phyloP scores from a whole-genome alignment of 2,329 filamentous ascomycete species.

The Fusarium vanettenii region DNA sequence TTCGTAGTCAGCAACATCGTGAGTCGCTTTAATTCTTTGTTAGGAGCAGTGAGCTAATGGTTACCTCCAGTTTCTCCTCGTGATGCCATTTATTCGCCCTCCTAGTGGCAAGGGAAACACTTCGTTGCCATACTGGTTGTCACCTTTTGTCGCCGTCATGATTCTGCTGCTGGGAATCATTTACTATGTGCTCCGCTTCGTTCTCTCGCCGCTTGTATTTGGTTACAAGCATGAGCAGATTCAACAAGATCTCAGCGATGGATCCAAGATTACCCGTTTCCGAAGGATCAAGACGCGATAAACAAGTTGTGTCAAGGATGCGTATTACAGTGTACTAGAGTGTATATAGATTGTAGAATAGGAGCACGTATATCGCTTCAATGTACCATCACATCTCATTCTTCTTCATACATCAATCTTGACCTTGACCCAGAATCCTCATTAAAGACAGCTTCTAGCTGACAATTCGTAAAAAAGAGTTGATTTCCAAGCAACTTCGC shows the following conservation, averaged over 20 bases:
- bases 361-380: neutral
- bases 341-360: neutral
- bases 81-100: constrained; percentile 24
- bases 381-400: neutral
- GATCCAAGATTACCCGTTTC: constrained; percentile 22
- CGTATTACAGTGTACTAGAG: neutral
- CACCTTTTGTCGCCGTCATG: constrained; percentile 10
- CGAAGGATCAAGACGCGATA: neutral
- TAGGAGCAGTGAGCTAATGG: neutral
- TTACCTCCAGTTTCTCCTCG: constrained; percentile 5
- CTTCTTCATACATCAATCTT: neutral
- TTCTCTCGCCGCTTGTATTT: constrained; percentile 2
- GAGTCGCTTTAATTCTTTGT: neutral
- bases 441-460: neutral
- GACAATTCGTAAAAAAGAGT: neutral
- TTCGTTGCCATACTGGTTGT: constrained; percentile 26
- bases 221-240: constrained; percentile 10
- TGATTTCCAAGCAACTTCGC: neutral
- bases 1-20: constrained; percentile 14
- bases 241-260: constrained; percentile 19
- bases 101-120: constrained; percentile 19
- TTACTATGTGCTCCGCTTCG: constrained; percentile 11
- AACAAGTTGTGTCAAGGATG: neutral
- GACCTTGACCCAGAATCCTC: neutral
- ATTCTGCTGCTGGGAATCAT: constrained; percentile 14